Percentiles rank a stretch among this genome's conserved stretches.
These are phyloP conservation scores for Arthrobotrys megalospora DNA, from an alignment of 2,329 filamentous ascomycete genomes.

Conservation along the genomic window DNA sequence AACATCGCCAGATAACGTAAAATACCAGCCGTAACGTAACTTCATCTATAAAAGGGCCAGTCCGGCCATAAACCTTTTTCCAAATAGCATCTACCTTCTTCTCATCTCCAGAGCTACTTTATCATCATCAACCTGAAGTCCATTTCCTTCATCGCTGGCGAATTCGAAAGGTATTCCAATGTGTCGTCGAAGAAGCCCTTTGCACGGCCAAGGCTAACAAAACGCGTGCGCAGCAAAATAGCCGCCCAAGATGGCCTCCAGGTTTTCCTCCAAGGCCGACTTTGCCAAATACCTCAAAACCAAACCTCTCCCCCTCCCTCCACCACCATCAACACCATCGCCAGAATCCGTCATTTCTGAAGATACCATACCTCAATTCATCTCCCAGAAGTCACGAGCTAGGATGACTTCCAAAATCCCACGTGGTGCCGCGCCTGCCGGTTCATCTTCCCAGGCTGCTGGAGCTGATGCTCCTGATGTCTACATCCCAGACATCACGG, in stretches of 20 bases:
- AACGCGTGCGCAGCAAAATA: neutral
- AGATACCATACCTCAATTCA: neutral
- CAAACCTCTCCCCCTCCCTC: conserved; percentile 4
- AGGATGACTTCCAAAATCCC: conserved; percentile 11
- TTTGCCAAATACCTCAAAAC: neutral
- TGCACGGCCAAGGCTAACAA: neutral
- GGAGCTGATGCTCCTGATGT: neutral
- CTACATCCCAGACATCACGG: neutral
- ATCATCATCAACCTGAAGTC: neutral
- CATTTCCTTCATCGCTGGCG: neutral
- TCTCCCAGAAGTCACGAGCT: neutral
- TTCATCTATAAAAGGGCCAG: too few relatives aligned
- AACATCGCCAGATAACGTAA: too few relatives aligned
- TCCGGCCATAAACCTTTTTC: too few relatives aligned
- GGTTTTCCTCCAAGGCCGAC: neutral
- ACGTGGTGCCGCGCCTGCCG: neutral
- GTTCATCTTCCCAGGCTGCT: neutral
- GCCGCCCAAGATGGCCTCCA: neutral
- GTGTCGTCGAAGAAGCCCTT: neutral
- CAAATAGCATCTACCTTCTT: too few relatives aligned
- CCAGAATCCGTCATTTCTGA: neutral
- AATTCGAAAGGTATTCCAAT: neutral
- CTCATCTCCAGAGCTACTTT: neutral
- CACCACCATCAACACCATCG: neutral
- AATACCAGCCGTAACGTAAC: too few relatives aligned